Evolutionary conservation across 768 basidiomycete genomes (phyloP).

Genomic region (Calocera cornea): DNA sequence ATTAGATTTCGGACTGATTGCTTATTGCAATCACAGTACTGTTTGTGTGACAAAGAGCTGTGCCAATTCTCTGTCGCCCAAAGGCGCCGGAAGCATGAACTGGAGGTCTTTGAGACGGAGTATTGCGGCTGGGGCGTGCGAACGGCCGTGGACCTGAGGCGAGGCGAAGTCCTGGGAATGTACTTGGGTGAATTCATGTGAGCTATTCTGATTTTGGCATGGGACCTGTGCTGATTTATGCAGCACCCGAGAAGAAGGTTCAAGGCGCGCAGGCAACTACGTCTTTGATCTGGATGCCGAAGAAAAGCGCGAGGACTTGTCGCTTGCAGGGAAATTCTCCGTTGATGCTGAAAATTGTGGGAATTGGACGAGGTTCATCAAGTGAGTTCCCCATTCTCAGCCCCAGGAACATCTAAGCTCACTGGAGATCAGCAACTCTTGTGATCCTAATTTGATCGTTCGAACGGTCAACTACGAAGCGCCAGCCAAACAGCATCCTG

Average conservation of each 20-base stretch:
- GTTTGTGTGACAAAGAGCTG: not conserved
- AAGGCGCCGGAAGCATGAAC: not conserved
- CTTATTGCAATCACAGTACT: not conserved
- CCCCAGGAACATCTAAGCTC: not conserved
- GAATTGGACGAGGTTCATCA: not conserved
- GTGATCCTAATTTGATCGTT: not conserved
- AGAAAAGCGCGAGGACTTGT: not conserved
- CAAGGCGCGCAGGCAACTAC: not conserved
- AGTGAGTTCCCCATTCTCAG: not conserved
- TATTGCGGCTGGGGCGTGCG: not conserved
- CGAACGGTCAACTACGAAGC: not conserved
- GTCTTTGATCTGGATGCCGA: not conserved
- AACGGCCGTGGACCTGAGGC: not conserved
- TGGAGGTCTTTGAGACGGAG: not conserved
- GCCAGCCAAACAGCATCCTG: not conserved
- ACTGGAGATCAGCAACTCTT: not conserved
- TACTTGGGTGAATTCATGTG: conserved; percentile 1
- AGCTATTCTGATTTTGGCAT: not conserved
- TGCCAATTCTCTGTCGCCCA: not conserved
- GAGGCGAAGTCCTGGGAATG: not conserved
- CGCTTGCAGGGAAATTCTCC: not conserved
- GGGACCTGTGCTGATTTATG: not conserved
- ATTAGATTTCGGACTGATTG: not conserved
- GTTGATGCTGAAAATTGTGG: not conserved
- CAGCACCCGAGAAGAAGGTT: not conserved